Percentiles rank a stretch among this genome's conserved stretches.
Evolutionary conservation across 2,329 filamentous ascomycete species (phyloP).

Genomic region (Apiospora pterosperma): DNA sequence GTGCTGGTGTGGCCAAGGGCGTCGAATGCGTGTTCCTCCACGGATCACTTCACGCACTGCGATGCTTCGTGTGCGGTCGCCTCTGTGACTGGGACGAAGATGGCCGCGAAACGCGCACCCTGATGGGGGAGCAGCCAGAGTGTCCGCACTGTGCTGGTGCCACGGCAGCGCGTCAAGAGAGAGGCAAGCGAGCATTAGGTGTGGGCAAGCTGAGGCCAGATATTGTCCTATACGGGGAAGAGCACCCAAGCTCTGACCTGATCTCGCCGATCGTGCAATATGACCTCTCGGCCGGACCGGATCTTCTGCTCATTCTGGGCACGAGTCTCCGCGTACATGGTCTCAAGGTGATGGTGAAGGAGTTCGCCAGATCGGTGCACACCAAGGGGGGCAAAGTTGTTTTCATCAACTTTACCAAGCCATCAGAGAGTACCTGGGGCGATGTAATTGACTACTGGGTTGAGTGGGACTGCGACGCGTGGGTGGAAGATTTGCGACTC

Average conservation of each 20-base stretch:
- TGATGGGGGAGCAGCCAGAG: conserved; percentile 63
- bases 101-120: conserved; percentile 50
- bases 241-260: conserved; percentile 65
- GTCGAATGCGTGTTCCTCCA: conserved; percentile 69
- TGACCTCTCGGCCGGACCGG: conserved; percentile 61
- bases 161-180: conserved; percentile 59
- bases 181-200: conserved; percentile 63
- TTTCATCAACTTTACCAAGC: conserved; percentile 71
- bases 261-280: conserved; percentile 67
- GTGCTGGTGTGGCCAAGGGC: conserved; percentile 34
- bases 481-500: conserved; percentile 61
- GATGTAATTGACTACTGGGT: conserved; percentile 73
- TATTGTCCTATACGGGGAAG: conserved; percentile 72
- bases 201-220: conserved; percentile 68
- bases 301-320: conserved; percentile 66
- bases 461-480: conserved; percentile 71
- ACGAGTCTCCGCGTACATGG: conserved; percentile 71
- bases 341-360: conserved; percentile 65
- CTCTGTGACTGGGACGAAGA: conserved; percentile 58
- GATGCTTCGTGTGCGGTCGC: conserved; percentile 60
- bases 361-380: conserved; percentile 70
- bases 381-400: conserved; percentile 65
- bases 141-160: conserved; percentile 64
- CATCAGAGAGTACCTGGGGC: conserved; percentile 68
- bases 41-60: conserved; percentile 61